Conservation (phyloP, 192 early-diverging fungal genomes). For the Rhizoclosmatium sp. region DNA sequence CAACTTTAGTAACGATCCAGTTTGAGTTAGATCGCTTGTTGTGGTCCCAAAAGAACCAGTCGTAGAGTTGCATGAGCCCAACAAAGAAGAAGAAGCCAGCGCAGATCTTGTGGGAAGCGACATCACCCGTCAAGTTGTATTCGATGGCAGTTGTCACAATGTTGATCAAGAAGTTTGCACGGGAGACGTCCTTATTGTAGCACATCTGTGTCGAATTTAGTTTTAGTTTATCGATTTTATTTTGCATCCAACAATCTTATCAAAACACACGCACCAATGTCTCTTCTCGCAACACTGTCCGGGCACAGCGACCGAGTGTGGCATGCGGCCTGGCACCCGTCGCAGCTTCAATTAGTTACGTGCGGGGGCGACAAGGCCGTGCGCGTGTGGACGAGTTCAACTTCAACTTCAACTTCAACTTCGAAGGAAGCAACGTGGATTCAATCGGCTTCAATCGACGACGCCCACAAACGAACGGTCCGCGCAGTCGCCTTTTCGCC, state of each 20-base stretch:
- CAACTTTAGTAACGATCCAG: constrained; percentile 4
- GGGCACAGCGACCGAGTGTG: constrained; percentile 88
- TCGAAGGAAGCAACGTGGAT: constrained; percentile 72
- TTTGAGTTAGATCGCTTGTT: background rate
- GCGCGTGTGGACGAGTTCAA: constrained; percentile 78
- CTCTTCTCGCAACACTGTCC: constrained; percentile 17
- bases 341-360: constrained; percentile 75
- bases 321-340: constrained; percentile 86
- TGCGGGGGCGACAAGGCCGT: constrained; percentile 90
- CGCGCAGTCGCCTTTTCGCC: constrained; percentile 88
- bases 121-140: background rate
- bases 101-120: background rate
- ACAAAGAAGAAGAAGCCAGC: constrained; percentile 1
- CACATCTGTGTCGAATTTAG: background rate
- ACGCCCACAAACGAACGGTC: constrained; percentile 91
- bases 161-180: constrained; percentile 1
- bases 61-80: constrained; percentile 1
- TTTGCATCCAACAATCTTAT: background rate
- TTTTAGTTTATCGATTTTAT: background rate
- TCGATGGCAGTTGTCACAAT: background rate
- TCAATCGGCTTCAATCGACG: constrained; percentile 77
- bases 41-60: constrained; percentile 9
- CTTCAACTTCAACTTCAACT: too few species aligned
- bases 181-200: background rate
- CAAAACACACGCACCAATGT: background rate